Conservation (phyloP, 495 filamentous ascomycete species). For the Neurospora intermedia region DNA sequence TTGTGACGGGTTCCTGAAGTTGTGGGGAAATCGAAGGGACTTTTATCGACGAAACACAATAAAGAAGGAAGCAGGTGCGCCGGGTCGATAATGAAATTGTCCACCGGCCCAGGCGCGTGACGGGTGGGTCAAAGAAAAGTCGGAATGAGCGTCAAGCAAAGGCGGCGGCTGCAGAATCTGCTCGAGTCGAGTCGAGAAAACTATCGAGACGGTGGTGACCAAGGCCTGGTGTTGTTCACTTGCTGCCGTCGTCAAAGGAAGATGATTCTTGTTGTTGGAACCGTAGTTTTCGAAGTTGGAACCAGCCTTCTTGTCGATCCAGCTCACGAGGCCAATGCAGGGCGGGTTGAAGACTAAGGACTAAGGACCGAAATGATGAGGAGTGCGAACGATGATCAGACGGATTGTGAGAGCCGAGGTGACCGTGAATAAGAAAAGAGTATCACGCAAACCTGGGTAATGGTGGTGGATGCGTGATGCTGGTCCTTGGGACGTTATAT, state of each 20-base stretch:
- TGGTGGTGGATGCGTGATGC: background rate
- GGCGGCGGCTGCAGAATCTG: background rate
- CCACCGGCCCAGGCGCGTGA: background rate
- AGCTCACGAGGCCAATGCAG: background rate
- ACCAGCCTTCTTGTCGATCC: background rate
- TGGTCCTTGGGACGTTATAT: background rate
- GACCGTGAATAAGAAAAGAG: background rate
- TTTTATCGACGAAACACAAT: background rate
- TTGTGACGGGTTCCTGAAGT: background rate
- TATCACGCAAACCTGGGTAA: background rate
- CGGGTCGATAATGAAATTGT: background rate
- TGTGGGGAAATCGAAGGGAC: background rate
- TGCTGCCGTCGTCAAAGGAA: background rate
- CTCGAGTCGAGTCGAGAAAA: background rate
- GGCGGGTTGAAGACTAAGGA: background rate
- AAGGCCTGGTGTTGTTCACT: background rate
- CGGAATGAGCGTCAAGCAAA: background rate
- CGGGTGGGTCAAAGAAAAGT: background rate
- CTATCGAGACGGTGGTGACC: background rate
- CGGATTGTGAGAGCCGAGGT: background rate
- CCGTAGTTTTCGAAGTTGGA: background rate
- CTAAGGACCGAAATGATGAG: background rate
- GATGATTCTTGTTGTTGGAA: background rate
- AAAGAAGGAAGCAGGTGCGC: background rate
- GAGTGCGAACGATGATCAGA: background rate